Conservation (phyloP, 208 protist genomes). For the Trypanosoma theileri region DNA sequence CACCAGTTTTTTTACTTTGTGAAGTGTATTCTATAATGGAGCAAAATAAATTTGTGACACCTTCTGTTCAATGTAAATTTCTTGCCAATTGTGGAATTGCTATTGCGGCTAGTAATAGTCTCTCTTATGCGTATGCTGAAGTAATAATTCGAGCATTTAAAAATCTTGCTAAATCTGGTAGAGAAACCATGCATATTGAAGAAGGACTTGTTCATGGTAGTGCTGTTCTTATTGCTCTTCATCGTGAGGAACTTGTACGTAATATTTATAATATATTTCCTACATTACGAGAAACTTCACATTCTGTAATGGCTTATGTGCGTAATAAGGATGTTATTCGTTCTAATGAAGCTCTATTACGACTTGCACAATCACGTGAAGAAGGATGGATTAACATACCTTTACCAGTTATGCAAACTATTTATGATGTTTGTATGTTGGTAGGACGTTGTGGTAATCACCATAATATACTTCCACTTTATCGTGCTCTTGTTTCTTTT, state of each 20-base stretch:
- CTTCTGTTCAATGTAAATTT: slow-evolving; percentile 60
- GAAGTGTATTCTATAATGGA: slow-evolving; percentile 26
- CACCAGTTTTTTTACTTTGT: slow-evolving; percentile 32
- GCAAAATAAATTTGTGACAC: slow-evolving; percentile 17
- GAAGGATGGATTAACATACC: slow-evolving; percentile 75
- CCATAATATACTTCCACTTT: slow-evolving; percentile 52
- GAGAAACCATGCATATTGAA: slow-evolving; percentile 41
- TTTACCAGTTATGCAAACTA: slow-evolving; percentile 35
- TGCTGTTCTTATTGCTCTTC: slow-evolving; percentile 53
- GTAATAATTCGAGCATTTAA: slow-evolving; percentile 38
- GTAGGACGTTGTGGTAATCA: slow-evolving; percentile 44
- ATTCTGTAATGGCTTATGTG: slow-evolving; percentile 63
- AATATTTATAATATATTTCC: slow-evolving; percentile 38
- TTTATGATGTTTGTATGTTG: slow-evolving; percentile 47
- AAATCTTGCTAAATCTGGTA: slow-evolving; percentile 26
- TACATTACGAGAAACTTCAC: slow-evolving; percentile 60
- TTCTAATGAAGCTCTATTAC: slow-evolving; percentile 41
- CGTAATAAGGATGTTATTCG: slow-evolving; percentile 36
- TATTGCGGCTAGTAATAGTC: slow-evolving; percentile 7
- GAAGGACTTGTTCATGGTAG: slow-evolving; percentile 65
- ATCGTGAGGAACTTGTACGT: slow-evolving; percentile 35
- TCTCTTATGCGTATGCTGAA: slow-evolving; percentile 15
- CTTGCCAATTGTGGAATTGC: slow-evolving; percentile 72
- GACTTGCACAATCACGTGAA: slow-evolving; percentile 48
- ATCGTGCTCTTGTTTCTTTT: slow-evolving; percentile 64